Evolutionary conservation across 495 filamentous ascomycete genomes (phyloP).

Genomic region (Podospora anserina): DNA sequence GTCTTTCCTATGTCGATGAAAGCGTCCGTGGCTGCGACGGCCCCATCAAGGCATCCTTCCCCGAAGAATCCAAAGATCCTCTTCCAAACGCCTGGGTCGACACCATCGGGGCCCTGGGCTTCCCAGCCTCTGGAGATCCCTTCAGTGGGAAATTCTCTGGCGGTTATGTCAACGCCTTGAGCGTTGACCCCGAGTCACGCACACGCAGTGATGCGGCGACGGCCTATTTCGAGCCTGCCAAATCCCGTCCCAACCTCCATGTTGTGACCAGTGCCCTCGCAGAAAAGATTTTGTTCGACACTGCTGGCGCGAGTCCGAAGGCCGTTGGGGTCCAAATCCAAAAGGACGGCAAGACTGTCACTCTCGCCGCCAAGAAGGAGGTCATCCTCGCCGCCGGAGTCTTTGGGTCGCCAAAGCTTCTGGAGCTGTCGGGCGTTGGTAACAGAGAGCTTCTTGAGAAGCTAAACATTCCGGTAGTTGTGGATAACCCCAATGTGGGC

Average conservation of each 20-base stretch:
- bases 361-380: not conserved
- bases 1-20: conserved; percentile 3
- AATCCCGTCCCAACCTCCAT: conserved; percentile 5
- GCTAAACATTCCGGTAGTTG: conserved; percentile 1
- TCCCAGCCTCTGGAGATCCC: not conserved
- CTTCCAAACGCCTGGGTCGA: conserved; percentile 5
- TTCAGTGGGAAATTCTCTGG: conserved; percentile 6
- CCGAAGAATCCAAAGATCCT: not conserved
- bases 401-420: conserved; percentile 5
- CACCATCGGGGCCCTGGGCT: conserved; percentile 1
- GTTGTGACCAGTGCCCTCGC: not conserved
- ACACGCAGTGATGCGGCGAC: conserved; percentile 7
- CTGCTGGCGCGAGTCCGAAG: not conserved
- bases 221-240: not conserved
- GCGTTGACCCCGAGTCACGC: not conserved
- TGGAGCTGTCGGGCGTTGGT: not conserved
- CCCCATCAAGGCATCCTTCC: conserved; percentile 1
- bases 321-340: not conserved
- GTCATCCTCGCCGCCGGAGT: conserved; percentile 9
- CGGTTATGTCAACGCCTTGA: not conserved
- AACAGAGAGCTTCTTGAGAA: not conserved
- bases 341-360: not conserved
- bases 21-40: not conserved
- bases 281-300: conserved; percentile 4
- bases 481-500: conserved; percentile 5